A percentile compares a stretch with the other conserved stretches of the same genome.
Conservation (phyloP, 2,329 filamentous ascomycete species). For the Leptographium procerum region DNA sequence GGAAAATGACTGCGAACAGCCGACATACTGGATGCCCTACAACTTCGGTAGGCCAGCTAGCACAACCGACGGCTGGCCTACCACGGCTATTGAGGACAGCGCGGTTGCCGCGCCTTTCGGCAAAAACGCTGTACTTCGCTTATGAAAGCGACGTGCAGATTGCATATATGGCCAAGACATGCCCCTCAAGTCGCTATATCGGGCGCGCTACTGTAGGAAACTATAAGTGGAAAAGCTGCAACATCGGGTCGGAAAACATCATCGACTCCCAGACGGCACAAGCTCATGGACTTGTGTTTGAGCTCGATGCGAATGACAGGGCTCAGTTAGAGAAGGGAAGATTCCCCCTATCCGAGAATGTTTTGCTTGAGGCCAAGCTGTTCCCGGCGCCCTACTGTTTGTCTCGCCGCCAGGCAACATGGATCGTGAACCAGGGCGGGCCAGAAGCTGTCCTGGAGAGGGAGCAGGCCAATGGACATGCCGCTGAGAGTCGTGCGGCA, state of each 20-base stretch:
- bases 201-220: constrained; percentile 3
- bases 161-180: constrained; percentile 1
- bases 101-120: neutral
- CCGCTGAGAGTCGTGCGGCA: neutral
- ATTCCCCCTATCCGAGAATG: neutral
- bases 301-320: neutral
- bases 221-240: constrained; percentile 6
- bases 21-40: neutral
- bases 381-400: constrained; percentile 3
- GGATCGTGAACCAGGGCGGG: constrained; percentile 4
- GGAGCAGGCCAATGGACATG: neutral
- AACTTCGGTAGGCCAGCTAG: neutral
- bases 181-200: constrained; percentile 4
- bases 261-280: neutral
- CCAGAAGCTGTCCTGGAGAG: constrained; percentile 1
- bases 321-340: neutral
- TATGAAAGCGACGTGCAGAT: constrained; percentile 8
- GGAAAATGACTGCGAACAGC: neutral
- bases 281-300: constrained; percentile 1
- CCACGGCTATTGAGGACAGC: neutral
- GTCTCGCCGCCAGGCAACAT: constrained; percentile 2
- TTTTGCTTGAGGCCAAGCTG: neutral
- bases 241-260: constrained; percentile 2
- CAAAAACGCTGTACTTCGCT: constrained; percentile 3
- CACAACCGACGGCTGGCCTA: neutral